Conservation (phyloP, 768 basidiomycete species). For the Amanita phalloides region DNA sequence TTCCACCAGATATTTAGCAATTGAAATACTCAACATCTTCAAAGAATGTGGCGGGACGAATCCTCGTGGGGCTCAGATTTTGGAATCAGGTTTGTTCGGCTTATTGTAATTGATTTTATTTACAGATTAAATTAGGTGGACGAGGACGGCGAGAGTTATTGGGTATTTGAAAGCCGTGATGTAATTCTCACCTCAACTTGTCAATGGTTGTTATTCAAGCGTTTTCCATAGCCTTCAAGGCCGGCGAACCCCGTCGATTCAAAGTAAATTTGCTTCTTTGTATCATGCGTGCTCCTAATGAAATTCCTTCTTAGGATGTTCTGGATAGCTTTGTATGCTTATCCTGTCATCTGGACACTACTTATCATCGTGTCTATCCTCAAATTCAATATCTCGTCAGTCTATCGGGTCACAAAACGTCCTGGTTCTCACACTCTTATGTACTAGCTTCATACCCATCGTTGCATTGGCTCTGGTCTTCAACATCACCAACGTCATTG, state of each 20-base stretch:
- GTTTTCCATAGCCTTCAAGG: constrained; percentile 57
- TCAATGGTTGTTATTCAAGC: constrained; percentile 4
- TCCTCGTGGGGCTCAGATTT: constrained; percentile 88
- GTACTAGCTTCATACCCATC: constrained; percentile 80
- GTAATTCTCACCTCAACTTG: constrained; percentile 34
- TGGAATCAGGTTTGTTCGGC: constrained; percentile 76
- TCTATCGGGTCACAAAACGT: neutral
- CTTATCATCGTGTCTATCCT: constrained; percentile 84
- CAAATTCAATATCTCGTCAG: constrained; percentile 37
- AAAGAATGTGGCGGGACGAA: constrained; percentile 90
- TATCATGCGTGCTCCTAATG: neutral
- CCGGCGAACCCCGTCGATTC: constrained; percentile 86
- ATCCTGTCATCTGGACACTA: constrained; percentile 81
- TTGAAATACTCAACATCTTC: neutral
- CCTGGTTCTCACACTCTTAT: neutral
- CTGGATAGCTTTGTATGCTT: constrained; percentile 86
- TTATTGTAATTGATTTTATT: neutral
- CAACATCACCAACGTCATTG: constrained; percentile 91
- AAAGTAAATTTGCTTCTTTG: constrained; percentile 37
- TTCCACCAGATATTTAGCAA: neutral
- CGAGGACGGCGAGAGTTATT: constrained; percentile 90
- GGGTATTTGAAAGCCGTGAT: constrained; percentile 97
- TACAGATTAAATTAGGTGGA: constrained; percentile 52
- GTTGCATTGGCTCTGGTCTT: constrained; percentile 91
- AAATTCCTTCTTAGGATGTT: constrained; percentile 58